phyloP scores from a whole-genome alignment of 306 rosid species.

The Cucumis cinereus region DNA sequence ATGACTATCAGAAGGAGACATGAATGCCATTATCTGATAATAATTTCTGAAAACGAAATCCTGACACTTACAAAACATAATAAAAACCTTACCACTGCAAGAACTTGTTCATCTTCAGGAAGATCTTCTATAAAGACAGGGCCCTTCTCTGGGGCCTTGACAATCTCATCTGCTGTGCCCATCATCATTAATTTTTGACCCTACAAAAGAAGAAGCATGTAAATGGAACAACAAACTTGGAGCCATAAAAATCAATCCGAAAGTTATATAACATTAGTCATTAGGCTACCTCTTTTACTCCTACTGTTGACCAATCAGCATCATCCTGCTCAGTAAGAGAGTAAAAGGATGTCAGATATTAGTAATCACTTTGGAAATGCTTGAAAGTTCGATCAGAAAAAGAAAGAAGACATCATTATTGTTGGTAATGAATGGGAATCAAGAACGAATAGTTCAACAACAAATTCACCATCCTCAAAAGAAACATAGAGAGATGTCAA shows the following conservation, averaged over 20 bases:
- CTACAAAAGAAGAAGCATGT: conserved; percentile 23
- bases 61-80: background rate
- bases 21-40: background rate
- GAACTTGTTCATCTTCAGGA: conserved; percentile 91
- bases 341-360: background rate
- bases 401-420: background rate
- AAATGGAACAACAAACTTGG: background rate
- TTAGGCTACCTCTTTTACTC: conserved; percentile 56
- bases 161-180: conserved; percentile 94
- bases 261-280: background rate
- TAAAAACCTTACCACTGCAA: conserved; percentile 45
- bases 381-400: background rate
- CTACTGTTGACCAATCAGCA: conserved; percentile 74
- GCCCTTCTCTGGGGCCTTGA: conserved; percentile 88
- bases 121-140: conserved; percentile 91
- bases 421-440: background rate
- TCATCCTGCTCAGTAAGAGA: conserved; percentile 61
- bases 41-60: background rate
- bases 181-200: conserved; percentile 99
- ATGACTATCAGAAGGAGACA: background rate
- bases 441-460: background rate
- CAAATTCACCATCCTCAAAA: background rate
- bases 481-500: background rate
- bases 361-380: background rate
- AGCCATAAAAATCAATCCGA: background rate